phyloP scores from a whole-genome alignment of 2,329 filamentous ascomycete genomes.

The Trichoderma hamatum region DNA sequence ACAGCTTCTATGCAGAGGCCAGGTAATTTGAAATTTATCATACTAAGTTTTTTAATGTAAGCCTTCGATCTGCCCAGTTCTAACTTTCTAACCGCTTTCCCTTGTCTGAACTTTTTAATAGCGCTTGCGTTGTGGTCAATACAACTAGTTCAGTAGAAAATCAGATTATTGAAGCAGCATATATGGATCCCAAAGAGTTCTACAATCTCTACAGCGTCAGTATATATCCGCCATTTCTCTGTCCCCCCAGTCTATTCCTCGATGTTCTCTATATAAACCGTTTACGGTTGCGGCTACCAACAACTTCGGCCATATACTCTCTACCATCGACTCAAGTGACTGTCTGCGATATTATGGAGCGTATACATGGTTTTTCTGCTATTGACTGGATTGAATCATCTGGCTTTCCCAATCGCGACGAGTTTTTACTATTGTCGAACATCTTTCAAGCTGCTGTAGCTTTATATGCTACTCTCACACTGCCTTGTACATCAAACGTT shows the following conservation, averaged over 20 bases:
- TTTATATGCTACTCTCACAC: not conserved
- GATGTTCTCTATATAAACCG: constrained; percentile 27
- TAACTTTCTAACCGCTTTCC: not conserved
- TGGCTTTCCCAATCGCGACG: not conserved
- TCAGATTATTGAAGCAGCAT: constrained; percentile 1
- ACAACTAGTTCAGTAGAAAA: constrained; percentile 6
- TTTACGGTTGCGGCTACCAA: constrained; percentile 11
- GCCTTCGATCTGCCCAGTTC: not conserved
- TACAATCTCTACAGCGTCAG: constrained; percentile 7
- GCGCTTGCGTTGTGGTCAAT: constrained; percentile 12
- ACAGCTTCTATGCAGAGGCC: not conserved
- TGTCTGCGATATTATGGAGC: not conserved
- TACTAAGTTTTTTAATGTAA: constrained; percentile 22
- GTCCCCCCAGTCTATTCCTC: constrained; percentile 21
- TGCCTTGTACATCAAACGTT: not conserved
- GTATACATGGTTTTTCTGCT: constrained; percentile 21
- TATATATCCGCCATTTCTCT: constrained; percentile 26
- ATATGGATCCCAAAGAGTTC: not conserved
- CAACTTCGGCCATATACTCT: not conserved
- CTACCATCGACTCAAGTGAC: not conserved
- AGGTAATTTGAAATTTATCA: not conserved
- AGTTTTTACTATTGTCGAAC: constrained; percentile 1
- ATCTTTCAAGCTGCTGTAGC: constrained; percentile 19
- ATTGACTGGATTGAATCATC: constrained; percentile 12
- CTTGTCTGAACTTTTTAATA: not conserved